These are phyloP conservation scores for Sphagnum magellanicum DNA, from an alignment of 228 moss, liverwort and hornwort species.

Conservation along the genomic window DNA sequence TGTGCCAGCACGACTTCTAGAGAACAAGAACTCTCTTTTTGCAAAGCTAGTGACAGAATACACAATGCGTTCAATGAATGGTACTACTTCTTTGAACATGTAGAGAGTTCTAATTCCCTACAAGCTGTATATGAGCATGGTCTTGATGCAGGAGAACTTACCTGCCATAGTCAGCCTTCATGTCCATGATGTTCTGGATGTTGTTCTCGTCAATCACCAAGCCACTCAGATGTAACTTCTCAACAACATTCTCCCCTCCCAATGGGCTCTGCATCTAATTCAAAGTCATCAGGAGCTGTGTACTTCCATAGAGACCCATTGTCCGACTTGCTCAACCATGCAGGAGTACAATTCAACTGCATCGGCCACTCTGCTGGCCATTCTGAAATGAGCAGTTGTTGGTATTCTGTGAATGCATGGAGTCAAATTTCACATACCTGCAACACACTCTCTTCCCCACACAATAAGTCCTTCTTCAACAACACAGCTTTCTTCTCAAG, in stretches of 20 bases:
- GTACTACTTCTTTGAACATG: not conserved
- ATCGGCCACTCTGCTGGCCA: slow-evolving; percentile 71
- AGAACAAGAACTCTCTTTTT: slow-evolving; percentile 56
- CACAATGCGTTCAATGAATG: slow-evolving; percentile 31
- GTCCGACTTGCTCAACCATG: slow-evolving; percentile 28
- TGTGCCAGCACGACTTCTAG: slow-evolving; percentile 37
- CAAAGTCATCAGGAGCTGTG: slow-evolving; percentile 34
- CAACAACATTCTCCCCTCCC: slow-evolving; percentile 51
- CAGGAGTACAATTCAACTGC: slow-evolving; percentile 37
- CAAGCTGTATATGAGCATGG: too few species aligned
- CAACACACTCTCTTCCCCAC: too few species aligned
- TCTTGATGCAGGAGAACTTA: slow-evolving; percentile 15
- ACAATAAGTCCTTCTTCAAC: too few species aligned
- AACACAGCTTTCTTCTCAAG: too few species aligned
- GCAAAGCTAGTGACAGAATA: slow-evolving; percentile 72
- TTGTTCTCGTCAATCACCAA: slow-evolving; percentile 39
- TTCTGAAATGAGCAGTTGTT: slow-evolving; percentile 17
- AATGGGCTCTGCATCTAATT: slow-evolving; percentile 34
- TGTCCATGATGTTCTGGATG: slow-evolving; percentile 75
- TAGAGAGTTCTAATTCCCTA: too few species aligned
- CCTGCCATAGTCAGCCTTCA: slow-evolving; percentile 80
- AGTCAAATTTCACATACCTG: slow-evolving; percentile 59
- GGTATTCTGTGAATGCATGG: slow-evolving; percentile 55
- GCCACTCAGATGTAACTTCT: slow-evolving; percentile 35
- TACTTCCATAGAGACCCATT: slow-evolving; percentile 43